Evolutionary conservation across 1,284 basidiomycete species (phyloP).

Genomic region (Inonotus obliquus): DNA sequence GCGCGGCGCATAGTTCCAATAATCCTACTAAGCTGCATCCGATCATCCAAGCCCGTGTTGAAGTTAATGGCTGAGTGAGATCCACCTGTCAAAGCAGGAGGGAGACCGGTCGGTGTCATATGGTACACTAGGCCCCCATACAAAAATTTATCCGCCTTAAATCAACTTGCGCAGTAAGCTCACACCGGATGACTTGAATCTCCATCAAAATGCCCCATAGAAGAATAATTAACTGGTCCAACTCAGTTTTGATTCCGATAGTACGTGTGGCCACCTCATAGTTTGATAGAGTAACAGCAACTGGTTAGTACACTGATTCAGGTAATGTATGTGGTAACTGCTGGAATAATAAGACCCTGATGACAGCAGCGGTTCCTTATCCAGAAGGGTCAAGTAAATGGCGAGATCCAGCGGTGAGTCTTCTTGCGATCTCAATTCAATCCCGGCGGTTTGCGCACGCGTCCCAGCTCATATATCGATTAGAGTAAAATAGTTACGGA

Average conservation of each 20-base stretch:
- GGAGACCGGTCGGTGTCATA: background rate
- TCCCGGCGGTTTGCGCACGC: background rate
- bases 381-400: background rate
- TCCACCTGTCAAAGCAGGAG: background rate
- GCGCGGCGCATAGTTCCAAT: background rate
- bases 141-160: background rate
- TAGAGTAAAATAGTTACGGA: conserved; percentile 2
- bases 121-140: background rate
- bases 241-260: background rate
- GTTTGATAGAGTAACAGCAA: background rate
- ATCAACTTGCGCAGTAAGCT: background rate
- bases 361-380: background rate
- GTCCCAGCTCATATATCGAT: background rate
- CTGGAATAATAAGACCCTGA: background rate
- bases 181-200: background rate
- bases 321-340: background rate
- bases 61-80: background rate
- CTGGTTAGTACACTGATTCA: background rate
- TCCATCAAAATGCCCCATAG: background rate
- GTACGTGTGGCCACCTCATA: background rate
- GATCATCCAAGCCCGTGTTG: background rate
- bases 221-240: background rate
- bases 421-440: conserved; percentile 1
- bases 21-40: background rate
- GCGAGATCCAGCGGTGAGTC: background rate